These are phyloP conservation scores for Cordyceps cicadae DNA, from an alignment of 2,329 filamentous ascomycete species.

Conservation along the genomic window DNA sequence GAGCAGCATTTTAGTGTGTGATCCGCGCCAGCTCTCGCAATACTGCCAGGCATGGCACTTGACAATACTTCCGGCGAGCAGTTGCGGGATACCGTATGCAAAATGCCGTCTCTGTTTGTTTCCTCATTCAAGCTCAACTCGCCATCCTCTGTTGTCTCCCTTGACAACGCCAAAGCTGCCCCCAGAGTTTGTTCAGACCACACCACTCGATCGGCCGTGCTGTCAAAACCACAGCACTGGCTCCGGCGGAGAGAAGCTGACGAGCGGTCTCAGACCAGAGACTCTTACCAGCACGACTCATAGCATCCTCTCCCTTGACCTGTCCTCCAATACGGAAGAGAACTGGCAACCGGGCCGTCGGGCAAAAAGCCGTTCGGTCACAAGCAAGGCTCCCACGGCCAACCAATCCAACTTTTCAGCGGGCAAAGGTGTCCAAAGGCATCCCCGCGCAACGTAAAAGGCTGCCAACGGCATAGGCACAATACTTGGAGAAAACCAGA, in stretches of 20 bases:
- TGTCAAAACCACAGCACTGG: conserved; percentile 40
- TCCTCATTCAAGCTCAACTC: conserved; percentile 39
- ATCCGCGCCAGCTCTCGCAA: conserved; percentile 15
- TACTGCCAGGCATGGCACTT: conserved; percentile 20
- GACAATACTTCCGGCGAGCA: conserved; percentile 38
- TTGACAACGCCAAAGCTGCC: conserved; percentile 11
- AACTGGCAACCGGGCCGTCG: conserved; percentile 43
- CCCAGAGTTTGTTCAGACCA: conserved; percentile 13
- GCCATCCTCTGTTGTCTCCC: conserved; percentile 16
- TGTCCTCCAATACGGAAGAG: conserved; percentile 4
- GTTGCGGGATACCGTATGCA: conserved; percentile 27
- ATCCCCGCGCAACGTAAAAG: conserved; percentile 47
- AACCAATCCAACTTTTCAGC: conserved; percentile 42
- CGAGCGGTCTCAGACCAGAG: conserved; percentile 65
- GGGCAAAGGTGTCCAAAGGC: conserved; percentile 27
- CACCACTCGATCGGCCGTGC: conserved; percentile 13
- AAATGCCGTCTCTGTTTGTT: conserved; percentile 37
- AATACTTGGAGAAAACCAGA: conserved; percentile 58
- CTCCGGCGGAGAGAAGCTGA: conserved; percentile 62
- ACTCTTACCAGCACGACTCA: conserved; percentile 71
- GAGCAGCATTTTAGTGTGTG: conserved; percentile 9
- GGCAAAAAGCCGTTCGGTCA: conserved; percentile 18
- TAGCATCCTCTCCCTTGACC: conserved; percentile 54
- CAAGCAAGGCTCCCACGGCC: conserved; percentile 34
- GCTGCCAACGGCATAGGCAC: conserved; percentile 47